Evolutionary conservation across 345 rosid genomes (phyloP).

Genomic region (Ceriops decandra): DNA sequence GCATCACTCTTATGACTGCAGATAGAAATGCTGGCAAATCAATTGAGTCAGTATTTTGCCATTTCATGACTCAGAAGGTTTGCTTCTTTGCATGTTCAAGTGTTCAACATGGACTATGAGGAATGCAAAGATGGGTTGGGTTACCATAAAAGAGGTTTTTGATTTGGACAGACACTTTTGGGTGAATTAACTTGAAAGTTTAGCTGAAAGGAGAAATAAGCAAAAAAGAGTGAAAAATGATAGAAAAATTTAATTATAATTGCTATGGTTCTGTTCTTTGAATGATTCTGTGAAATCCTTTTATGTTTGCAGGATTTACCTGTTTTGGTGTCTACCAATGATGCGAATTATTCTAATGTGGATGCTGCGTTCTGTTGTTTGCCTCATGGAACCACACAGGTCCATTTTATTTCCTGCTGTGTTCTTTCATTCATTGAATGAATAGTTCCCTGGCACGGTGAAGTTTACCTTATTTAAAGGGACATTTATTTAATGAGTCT

Average conservation of each 20-base stretch:
- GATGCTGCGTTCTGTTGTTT: conserved; percentile 97
- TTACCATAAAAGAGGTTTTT: background rate
- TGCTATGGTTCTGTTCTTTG: background rate
- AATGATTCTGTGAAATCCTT: background rate
- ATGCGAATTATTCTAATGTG: conserved; percentile 73
- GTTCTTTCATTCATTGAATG: conserved; percentile 2
- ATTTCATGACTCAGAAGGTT: conserved; percentile 66
- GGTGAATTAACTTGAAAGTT: background rate
- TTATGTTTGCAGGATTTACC: conserved; percentile 65
- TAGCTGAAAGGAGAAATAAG: background rate
- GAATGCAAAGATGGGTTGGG: background rate
- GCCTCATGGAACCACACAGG: conserved; percentile 98
- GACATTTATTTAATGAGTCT: background rate
- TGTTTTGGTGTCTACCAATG: conserved; percentile 60
- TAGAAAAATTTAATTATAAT: background rate
- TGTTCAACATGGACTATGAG: background rate
- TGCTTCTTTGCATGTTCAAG: conserved; percentile 1
- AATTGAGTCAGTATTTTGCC: conserved; percentile 83
- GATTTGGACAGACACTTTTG: background rate
- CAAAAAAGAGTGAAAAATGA: too few species aligned
- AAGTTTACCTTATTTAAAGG: background rate
- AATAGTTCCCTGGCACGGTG: background rate
- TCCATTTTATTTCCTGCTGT: conserved; percentile 19
- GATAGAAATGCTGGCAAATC: conserved; percentile 99
- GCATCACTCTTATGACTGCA: conserved; percentile 81